A percentile compares a stretch with the other conserved stretches of the same genome.
phyloP scores from a whole-genome alignment of 1,139 yeast species.

The Kodamaea derodonti region DNA sequence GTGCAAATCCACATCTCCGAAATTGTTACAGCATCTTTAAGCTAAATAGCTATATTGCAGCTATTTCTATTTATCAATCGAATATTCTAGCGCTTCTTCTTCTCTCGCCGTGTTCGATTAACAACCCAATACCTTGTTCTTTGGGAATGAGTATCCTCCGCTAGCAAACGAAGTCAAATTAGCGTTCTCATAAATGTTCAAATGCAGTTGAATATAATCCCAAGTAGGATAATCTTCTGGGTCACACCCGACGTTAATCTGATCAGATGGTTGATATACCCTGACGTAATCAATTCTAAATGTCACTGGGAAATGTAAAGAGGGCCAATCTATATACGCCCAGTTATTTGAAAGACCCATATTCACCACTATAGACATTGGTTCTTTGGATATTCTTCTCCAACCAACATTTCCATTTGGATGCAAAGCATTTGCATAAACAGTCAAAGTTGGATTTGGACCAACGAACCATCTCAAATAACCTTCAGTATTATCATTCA shows the following conservation, averaged over 20 bases:
- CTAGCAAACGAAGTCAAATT: constrained; percentile 64
- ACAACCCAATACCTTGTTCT: constrained; percentile 31
- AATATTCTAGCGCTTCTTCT: too few species aligned
- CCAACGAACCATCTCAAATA: constrained; percentile 85
- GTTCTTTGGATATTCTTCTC: constrained; percentile 76
- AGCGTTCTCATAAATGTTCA: constrained; percentile 55
- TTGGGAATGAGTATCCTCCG: constrained; percentile 68
- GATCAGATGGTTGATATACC: constrained; percentile 65
- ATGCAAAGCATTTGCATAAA: constrained; percentile 60
- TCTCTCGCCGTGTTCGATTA: too few species aligned
- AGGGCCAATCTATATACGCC: constrained; percentile 80
- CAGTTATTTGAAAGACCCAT: constrained; percentile 77
- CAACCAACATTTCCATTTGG: constrained; percentile 82
- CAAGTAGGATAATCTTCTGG: constrained; percentile 70
- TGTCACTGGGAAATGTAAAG: constrained; percentile 62
- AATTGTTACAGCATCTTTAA: too few species aligned
- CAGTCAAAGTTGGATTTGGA: constrained; percentile 57
- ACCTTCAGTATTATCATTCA: constrained; percentile 62
- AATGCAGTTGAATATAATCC: constrained; percentile 65
- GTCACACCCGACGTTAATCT: constrained; percentile 61
- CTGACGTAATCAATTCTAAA: constrained; percentile 74
- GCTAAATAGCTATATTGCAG: too few species aligned
- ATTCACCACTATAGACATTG: constrained; percentile 77
- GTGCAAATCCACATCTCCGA: too few species aligned
- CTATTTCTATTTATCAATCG: too few species aligned